phyloP scores from a whole-genome alignment of 139 green algal genomes.

The Auxenochlorella pyrenoidosa region DNA sequence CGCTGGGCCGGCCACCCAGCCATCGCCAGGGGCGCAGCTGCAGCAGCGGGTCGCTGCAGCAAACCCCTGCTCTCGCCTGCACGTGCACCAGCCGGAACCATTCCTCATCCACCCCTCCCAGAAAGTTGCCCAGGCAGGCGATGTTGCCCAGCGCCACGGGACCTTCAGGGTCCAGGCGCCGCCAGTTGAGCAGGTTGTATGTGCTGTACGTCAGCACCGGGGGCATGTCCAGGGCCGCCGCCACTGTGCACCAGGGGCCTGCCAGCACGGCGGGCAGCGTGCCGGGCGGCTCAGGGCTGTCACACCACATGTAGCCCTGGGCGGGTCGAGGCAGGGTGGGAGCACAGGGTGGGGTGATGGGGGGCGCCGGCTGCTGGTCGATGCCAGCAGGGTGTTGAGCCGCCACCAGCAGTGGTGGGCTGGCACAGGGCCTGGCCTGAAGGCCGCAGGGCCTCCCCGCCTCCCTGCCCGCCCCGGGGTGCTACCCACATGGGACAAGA shows the following conservation, averaged over 20 bases:
- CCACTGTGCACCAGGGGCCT: slow-evolving; percentile 7
- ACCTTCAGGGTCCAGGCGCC: neutral
- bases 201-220: neutral
- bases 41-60: no score
- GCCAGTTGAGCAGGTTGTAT: slow-evolving; percentile 29
- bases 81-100: slow-evolving; percentile 26
- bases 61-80: no score
- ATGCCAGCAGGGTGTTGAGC: no score
- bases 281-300: neutral
- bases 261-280: slow-evolving; percentile 4
- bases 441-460: neutral
- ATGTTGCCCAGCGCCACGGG: slow-evolving; percentile 18
- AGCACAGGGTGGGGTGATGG: neutral
- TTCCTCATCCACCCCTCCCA: slow-evolving; percentile 9
- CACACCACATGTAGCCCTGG: slow-evolving; percentile 26
- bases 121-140: slow-evolving; percentile 24
- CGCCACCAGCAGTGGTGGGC: no score
- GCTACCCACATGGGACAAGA: neutral
- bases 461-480: neutral
- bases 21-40: no score
- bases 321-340: neutral
- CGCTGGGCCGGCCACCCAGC: no score
- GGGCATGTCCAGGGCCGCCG: slow-evolving; percentile 22
- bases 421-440: no score
- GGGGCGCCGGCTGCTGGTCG: neutral